Percentiles rank a stretch among this genome's conserved stretches.
These are phyloP conservation scores for Saccharomyces mikatae DNA, from an alignment of 805 yeast species.

Conservation along the genomic window DNA sequence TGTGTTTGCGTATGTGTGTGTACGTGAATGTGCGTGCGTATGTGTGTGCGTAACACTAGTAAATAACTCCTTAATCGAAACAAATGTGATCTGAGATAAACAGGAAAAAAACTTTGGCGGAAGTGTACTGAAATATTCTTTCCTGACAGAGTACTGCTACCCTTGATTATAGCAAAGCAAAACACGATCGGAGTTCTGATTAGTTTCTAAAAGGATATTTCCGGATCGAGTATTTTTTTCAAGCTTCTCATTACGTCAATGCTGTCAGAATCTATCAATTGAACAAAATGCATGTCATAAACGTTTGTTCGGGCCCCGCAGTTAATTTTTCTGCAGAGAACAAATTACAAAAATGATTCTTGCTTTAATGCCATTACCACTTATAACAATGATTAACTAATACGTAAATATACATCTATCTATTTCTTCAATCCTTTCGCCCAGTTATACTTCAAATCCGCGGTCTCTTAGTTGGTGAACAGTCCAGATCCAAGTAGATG, in stretches of 20 bases:
- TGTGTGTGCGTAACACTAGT: not conserved
- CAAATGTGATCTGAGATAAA: not conserved
- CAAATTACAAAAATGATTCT: not conserved
- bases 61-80: not conserved
- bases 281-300: not conserved
- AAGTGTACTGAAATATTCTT: not conserved
- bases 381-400: not conserved
- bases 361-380: not conserved
- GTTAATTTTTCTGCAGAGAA: not conserved
- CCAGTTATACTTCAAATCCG: slow-evolving; percentile 31
- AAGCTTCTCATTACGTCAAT: not conserved
- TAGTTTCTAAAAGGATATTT: not conserved
- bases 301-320: not conserved
- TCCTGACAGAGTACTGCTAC: not conserved
- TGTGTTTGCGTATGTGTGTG: not conserved
- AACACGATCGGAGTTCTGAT: not conserved
- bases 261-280: not conserved
- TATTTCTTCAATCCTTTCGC: not conserved
- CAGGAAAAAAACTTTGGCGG: not conserved
- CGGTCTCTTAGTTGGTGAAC: slow-evolving; percentile 49
- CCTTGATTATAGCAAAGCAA: not conserved
- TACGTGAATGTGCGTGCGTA: not conserved
- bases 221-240: not conserved
- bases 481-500: slow-evolving; percentile 76
- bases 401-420: not conserved